A percentile compares a stretch with the other conserved stretches of the same genome.
Conservation (phyloP, 2,329 filamentous ascomycete species). For the Acephala macrosclerotiorum region DNA sequence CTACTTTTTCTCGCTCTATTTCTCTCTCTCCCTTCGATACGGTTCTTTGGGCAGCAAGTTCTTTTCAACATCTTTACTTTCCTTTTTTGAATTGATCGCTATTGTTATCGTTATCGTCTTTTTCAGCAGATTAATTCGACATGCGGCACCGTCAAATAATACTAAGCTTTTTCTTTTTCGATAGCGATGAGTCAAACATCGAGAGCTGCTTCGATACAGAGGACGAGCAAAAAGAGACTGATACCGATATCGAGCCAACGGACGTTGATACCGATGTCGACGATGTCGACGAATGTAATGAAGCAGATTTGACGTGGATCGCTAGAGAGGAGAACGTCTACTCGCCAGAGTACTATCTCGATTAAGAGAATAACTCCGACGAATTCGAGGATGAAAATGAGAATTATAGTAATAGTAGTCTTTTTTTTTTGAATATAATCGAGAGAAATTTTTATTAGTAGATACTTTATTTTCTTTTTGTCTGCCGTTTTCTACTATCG, state of each 20-base stretch:
- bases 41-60: constrained; percentile 24
- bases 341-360: no score
- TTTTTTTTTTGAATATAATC: no score
- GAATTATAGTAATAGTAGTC: no score
- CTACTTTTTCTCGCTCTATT: constrained; percentile 22
- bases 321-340: no score
- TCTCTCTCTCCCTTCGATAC: constrained; percentile 18
- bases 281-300: constrained; percentile 23
- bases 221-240: constrained; percentile 30
- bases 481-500: no score
- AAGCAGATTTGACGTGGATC: constrained; percentile 32
- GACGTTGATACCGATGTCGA: constrained; percentile 38
- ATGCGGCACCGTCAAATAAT: constrained; percentile 29
- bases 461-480: no score
- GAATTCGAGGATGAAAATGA: no score
- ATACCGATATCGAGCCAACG: constrained; percentile 38
- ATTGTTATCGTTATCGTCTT: constrained; percentile 11
- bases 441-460: no score
- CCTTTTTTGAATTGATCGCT: constrained; percentile 20
- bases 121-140: constrained; percentile 18
- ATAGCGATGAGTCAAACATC: constrained; percentile 34
- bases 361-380: no score
- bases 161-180: constrained; percentile 28
- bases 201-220: no score
- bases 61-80: constrained; percentile 15